Conservation (phyloP, 208 protist species). For the Entamoeba nuttalli region DNA sequence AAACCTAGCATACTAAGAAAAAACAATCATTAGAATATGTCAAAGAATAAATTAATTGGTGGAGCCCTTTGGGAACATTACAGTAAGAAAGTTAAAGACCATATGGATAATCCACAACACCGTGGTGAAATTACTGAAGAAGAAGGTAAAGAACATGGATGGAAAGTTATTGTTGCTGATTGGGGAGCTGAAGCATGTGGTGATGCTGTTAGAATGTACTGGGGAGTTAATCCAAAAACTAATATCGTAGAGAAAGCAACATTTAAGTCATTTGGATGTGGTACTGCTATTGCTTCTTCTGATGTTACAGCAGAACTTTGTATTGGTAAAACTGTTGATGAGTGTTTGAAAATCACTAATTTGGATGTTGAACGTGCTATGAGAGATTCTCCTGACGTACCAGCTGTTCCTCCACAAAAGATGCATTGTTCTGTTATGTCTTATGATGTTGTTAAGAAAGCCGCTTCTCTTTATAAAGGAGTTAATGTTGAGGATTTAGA, state of each 20-base stretch:
- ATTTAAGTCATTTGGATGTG: neutral
- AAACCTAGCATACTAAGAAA: too few relatives aligned
- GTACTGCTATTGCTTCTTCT: neutral
- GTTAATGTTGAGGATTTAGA: neutral
- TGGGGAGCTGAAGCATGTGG: neutral
- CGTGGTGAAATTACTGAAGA: neutral
- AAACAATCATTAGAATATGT: neutral
- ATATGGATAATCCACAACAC: neutral
- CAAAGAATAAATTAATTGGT: neutral
- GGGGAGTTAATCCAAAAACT: neutral
- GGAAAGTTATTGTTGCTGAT: neutral
- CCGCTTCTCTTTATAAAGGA: neutral
- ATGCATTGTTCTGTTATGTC: neutral
- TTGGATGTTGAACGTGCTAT: neutral
- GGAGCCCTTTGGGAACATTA: neutral
- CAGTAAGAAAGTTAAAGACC: neutral
- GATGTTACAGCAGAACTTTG: neutral
- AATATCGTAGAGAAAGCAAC: neutral
- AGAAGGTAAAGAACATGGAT: neutral
- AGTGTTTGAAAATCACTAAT: neutral
- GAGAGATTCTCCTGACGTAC: neutral
- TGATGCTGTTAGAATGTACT: neutral
- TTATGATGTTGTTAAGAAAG: neutral
- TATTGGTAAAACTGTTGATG: neutral
- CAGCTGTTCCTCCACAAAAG: neutral